phyloP scores from a whole-genome alignment of 1,284 basidiomycete genomes.

The Trametes sp. region DNA sequence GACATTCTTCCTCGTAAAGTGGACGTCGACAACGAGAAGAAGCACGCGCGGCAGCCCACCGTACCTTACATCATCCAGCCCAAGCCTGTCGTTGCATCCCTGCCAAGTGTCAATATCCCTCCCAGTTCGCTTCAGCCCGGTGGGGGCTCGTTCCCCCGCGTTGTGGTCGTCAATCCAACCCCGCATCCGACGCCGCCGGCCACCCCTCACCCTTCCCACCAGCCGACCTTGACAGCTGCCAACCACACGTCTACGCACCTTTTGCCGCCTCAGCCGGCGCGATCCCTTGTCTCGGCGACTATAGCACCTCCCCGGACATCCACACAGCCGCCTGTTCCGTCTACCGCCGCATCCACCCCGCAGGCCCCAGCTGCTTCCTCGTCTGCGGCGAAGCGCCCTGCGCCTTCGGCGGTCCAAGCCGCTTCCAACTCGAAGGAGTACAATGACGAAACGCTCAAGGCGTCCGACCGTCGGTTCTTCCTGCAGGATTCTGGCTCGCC shows the following conservation, averaged over 20 bases:
- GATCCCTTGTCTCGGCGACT: constrained; percentile 24
- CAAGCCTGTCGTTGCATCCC: constrained; percentile 35
- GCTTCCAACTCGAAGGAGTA: constrained; percentile 17
- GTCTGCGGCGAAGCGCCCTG: constrained; percentile 12
- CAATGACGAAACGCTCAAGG: constrained; percentile 44
- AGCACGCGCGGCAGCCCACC: constrained; percentile 16
- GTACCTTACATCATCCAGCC: constrained; percentile 34
- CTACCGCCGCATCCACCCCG: constrained; percentile 17
- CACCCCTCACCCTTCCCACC: constrained; percentile 47
- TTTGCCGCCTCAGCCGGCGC: constrained; percentile 36
- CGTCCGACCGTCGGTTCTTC: constrained; percentile 53
- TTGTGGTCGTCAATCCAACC: constrained; percentile 63
- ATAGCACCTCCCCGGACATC: constrained; percentile 14
- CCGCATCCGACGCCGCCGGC: constrained; percentile 65
- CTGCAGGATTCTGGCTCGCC: constrained; percentile 50
- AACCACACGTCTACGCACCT: constrained; percentile 35
- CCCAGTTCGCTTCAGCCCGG: constrained; percentile 37
- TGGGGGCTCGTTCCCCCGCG: constrained; percentile 48
- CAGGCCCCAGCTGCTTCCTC: constrained; percentile 17
- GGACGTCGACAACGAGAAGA: constrained; percentile 32
- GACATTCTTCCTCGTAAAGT: constrained; percentile 58
- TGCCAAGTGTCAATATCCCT: constrained; percentile 43
- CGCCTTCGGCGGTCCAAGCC: constrained; percentile 6
- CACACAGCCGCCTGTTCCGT: constrained; percentile 28
- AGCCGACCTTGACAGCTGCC: constrained; percentile 19